A percentile compares a stretch with the other conserved stretches of the same genome.
Conservation (phyloP, 345 rosid genomes). For the Heritiera littoralis region DNA sequence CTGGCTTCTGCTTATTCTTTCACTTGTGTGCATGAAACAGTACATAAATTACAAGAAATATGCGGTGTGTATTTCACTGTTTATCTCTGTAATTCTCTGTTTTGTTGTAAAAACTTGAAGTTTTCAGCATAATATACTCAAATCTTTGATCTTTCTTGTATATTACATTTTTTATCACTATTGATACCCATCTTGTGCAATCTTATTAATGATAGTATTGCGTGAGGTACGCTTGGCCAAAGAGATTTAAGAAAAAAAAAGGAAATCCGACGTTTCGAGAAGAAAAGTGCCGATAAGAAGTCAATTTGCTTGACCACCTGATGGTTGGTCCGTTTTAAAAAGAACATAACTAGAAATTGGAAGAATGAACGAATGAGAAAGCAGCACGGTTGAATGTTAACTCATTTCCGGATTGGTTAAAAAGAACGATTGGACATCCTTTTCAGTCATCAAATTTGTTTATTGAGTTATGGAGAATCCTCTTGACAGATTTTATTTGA, state of each 20-base stretch:
- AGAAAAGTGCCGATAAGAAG: background rate
- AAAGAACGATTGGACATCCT: background rate
- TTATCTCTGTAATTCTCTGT: slow-evolving; percentile 13
- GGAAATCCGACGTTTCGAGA: background rate
- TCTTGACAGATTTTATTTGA: background rate
- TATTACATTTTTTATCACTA: background rate
- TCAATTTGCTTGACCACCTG: background rate
- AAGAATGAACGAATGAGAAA: slow-evolving; percentile 17
- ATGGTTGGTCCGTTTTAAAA: slow-evolving; percentile 16
- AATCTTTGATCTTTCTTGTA: background rate
- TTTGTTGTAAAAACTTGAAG: slow-evolving; percentile 11
- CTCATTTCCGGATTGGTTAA: slow-evolving; percentile 6
- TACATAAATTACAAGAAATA: slow-evolving; percentile 9
- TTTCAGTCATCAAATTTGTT: background rate
- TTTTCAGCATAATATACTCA: background rate
- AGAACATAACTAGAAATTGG: background rate
- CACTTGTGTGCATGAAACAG: slow-evolving; percentile 24
- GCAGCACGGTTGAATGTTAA: slow-evolving; percentile 1
- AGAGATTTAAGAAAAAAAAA: background rate
- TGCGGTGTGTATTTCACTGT: slow-evolving; percentile 2
- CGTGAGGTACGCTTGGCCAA: background rate
- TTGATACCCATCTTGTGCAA: background rate
- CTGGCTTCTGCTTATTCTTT: slow-evolving; percentile 55
- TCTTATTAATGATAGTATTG: background rate
- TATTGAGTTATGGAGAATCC: background rate